Conservation (phyloP, 148 eudicot genomes). For the Fagopyrum homotropicum region DNA sequence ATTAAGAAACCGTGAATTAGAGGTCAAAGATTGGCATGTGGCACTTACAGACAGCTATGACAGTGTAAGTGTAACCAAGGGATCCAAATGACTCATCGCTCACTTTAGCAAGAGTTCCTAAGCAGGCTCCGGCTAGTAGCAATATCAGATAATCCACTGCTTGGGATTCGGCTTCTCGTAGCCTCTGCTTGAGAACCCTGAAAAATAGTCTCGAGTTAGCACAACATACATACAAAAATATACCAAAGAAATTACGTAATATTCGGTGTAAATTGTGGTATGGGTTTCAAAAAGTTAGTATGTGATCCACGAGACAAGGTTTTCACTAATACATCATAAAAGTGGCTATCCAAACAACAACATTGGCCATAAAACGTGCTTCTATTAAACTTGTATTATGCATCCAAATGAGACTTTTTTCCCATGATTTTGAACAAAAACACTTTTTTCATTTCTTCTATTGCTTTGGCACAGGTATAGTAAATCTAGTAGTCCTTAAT, state of each 20-base stretch:
- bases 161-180: slow-evolving; percentile 76
- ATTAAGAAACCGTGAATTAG: too few species aligned
- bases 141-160: slow-evolving; percentile 87
- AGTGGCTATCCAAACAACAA: too few species aligned
- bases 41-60: slow-evolving; percentile 89
- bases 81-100: slow-evolving; percentile 78
- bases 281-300: too few species aligned
- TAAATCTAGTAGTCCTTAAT: neutral
- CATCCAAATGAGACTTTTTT: neutral
- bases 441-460: neutral
- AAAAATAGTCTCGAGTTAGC: neutral
- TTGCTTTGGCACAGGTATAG: neutral
- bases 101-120: slow-evolving; percentile 82
- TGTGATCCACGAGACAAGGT: too few species aligned
- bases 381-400: neutral
- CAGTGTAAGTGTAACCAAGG: slow-evolving; percentile 77
- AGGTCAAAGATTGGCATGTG: neutral
- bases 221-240: neutral
- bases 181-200: slow-evolving; percentile 81
- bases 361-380: too few species aligned
- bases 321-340: too few species aligned
- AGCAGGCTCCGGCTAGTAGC: slow-evolving; percentile 83
- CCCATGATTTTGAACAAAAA: neutral
- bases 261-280: too few species aligned
- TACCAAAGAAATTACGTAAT: too few species aligned